A percentile compares a stretch with the other conserved stretches of the same genome.
Conservation (phyloP, 352 stramenopile species). For the Lagenidium giganteum region DNA sequence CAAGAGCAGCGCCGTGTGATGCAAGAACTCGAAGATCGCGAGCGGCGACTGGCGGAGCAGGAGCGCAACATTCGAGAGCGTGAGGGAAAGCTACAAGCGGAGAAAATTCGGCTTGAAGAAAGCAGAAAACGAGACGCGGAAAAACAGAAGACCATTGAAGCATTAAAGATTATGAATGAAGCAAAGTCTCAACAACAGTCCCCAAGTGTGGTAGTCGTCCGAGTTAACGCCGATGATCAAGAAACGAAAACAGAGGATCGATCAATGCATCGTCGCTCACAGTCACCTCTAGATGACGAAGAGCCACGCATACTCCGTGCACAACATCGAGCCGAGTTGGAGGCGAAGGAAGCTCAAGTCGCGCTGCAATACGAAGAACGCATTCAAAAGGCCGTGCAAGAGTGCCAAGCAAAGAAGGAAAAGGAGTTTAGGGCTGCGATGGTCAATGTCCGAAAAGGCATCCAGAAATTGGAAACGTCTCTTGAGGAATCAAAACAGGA, state of each 20-base stretch:
- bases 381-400: slow-evolving; percentile 40
- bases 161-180: too few relatives aligned
- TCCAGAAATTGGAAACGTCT: slow-evolving; percentile 57
- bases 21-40: slow-evolving; percentile 49
- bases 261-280: too few relatives aligned
- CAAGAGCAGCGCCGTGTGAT: slow-evolving; percentile 33
- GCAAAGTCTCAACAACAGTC: too few relatives aligned
- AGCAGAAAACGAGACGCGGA: slow-evolving; percentile 13
- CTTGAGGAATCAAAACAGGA: slow-evolving; percentile 41
- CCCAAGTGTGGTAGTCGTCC: too few relatives aligned
- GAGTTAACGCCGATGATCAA: too few relatives aligned
- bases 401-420: slow-evolving; percentile 67
- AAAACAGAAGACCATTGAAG: slow-evolving; percentile 4
- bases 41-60: slow-evolving; percentile 39
- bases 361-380: slow-evolving; percentile 42
- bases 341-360: slow-evolving; percentile 45
- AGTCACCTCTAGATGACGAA: too few relatives aligned
- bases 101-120: slow-evolving; percentile 39
- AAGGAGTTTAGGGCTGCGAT: slow-evolving; percentile 59
- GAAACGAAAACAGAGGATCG: too few relatives aligned
- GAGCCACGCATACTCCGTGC: slow-evolving; percentile 33
- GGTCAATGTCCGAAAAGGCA: slow-evolving; percentile 68
- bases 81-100: slow-evolving; percentile 22
- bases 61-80: too few relatives aligned
- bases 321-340: slow-evolving; percentile 52